Base-by-base conservation (phyloP, 2,329 filamentous ascomycete genomes). In the Claviceps monticola region DNA sequence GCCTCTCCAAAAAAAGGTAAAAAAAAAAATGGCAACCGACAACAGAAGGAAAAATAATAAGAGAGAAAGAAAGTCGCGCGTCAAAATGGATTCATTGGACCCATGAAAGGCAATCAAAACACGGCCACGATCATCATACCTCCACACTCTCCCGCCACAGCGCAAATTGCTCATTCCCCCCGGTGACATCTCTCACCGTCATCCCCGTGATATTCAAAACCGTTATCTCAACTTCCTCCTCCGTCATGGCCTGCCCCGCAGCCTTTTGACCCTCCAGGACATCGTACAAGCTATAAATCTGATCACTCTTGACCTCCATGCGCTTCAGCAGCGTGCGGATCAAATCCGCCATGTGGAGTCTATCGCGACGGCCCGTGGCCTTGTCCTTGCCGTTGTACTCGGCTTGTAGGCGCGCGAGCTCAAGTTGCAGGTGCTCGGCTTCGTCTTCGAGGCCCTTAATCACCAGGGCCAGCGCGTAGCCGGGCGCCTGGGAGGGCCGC, bases 371-470 rank as follows among this genome's bases (percentile, higher is more conserved):
- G 51, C 80, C 80, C 21, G 86, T 64, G 1, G 80, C 75, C 49
- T 83, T 78, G 66, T 93, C 84, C 52, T 82, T 78, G 21, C 71
- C 71, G 56, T 81, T 80, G 66, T 88, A 88, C 39, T 75, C 68
- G 3, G 72, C 72, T 59, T 84, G 79, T 53, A 80, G 75, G 37
- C 74, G 66, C 0, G 76, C 71, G n/a, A 89, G 75, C 59, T 84
- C 76, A 57, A 84, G 74, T 66, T 86, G 84, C 50, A 94, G 69
- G 63, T 94, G 86, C 13, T 76, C 75, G 45, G 90, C 76, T 65
- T 95, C 89, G 62, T 94, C 88, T 58, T 87, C 75, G 3, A 94
- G 71, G 7, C 82, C 78, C 67, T 94, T 93, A 64, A 95, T 83
- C 21, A 95, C 86, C n/a, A 83, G 79, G 7, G 86, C 84, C 23